Evolutionary conservation across 768 basidiomycete genomes (phyloP).

Genomic region (Nidula microcarpa): DNA sequence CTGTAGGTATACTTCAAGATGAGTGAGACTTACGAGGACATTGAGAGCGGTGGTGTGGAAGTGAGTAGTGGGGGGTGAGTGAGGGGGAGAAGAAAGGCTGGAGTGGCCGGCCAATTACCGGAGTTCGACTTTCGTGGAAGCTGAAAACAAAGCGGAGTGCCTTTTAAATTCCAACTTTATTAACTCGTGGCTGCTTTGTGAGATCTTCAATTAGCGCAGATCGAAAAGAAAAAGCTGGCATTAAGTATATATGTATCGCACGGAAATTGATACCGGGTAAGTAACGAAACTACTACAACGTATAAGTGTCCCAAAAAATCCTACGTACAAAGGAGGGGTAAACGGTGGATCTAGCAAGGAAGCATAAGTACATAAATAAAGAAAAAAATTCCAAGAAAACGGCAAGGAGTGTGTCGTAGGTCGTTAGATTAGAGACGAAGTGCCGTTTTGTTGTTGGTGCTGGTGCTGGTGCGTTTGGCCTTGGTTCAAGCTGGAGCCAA

Average conservation of each 20-base stretch:
- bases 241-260: conserved; percentile 13
- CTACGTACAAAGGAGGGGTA: conserved; percentile 3
- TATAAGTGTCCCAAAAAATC: conserved; percentile 14
- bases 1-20: neutral
- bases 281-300: conserved; percentile 9
- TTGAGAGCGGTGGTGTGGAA: conserved; percentile 6
- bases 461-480: neutral
- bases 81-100: too few species aligned
- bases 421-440: neutral
- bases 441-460: too few species aligned
- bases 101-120: too few species aligned
- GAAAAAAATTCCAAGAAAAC: neutral
- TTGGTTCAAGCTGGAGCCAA: neutral
- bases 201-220: too few species aligned
- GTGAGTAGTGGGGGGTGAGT: neutral
- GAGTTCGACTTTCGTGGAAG: too few species aligned
- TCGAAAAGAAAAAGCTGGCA: conserved; percentile 1
- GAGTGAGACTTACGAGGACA: conserved; percentile 28
- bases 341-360: neutral
- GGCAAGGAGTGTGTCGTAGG: conserved; percentile 1
- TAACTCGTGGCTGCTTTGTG: too few species aligned
- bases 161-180: too few species aligned
- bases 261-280: too few species aligned
- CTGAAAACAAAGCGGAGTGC: too few species aligned
- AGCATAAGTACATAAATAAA: neutral